These are phyloP conservation scores for Aureobasidium sp. DNA, from an alignment of 2,329 filamentous ascomycete species.

Conservation along the genomic window DNA sequence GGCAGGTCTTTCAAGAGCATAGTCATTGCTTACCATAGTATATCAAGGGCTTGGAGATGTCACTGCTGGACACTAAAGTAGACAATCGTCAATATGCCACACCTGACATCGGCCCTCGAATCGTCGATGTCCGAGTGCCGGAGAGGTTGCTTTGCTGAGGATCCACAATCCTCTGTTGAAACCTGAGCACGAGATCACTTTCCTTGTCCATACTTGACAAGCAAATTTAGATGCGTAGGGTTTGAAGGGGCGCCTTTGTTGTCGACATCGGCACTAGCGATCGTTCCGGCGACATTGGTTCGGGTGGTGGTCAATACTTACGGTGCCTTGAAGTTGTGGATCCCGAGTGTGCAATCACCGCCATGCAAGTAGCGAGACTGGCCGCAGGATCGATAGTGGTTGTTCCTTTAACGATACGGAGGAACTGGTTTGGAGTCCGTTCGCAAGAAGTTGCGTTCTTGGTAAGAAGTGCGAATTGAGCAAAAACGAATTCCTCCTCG, in stretches of 20 bases:
- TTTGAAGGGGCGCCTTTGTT: neutral
- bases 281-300: neutral
- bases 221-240: neutral
- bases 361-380: neutral
- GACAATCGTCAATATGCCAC: neutral
- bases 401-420: too few species aligned
- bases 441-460: too few species aligned
- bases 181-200: neutral
- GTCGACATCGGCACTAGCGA: neutral
- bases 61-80: too few species aligned
- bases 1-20: too few species aligned
- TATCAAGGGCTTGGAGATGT: neutral
- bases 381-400: neutral
- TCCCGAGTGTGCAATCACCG: too few species aligned
- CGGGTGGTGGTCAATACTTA: neutral
- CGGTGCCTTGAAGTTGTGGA: neutral
- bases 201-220: neutral
- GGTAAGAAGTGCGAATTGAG: neutral
- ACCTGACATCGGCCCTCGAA: neutral
- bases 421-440: too few species aligned
- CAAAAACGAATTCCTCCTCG: neutral
- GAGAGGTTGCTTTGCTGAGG: neutral
- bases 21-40: neutral
- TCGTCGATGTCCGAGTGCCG: neutral
- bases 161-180: neutral